Percentiles rank a stretch among this genome's conserved stretches.
These are phyloP conservation scores for Logfia minima DNA, from an alignment of 129 eudicot genomes.

Conservation along the genomic window DNA sequence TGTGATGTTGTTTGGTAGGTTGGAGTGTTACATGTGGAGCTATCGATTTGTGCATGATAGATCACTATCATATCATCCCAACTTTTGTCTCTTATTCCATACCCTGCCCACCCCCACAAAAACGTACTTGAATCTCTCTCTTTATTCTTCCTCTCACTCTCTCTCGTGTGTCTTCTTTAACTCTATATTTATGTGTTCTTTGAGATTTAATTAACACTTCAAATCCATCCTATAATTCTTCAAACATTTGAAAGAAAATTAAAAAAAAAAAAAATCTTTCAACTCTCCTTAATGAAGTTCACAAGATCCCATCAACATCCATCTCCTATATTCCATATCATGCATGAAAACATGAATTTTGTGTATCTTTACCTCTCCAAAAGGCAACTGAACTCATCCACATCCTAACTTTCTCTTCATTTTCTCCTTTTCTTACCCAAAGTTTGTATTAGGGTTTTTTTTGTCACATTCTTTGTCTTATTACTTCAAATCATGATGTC, in stretches of 20 bases:
- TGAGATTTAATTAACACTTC: neutral
- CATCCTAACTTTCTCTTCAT: slow-evolving; percentile 19
- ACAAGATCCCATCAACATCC: slow-evolving; percentile 65
- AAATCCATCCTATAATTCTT: slow-evolving; percentile 25
- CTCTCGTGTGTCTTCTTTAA: neutral
- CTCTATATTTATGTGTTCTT: neutral
- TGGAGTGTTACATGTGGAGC: slow-evolving; percentile 34
- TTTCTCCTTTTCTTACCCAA: slow-evolving; percentile 7
- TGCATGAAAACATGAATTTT: slow-evolving; percentile 67
- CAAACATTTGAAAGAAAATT: neutral
- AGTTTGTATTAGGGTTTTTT: slow-evolving; percentile 24
- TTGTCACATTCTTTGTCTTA: neutral
- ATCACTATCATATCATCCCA: slow-evolving; percentile 40
- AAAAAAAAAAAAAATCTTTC: neutral
- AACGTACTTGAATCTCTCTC: slow-evolving; percentile 24
- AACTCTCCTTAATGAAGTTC: slow-evolving; percentile 56
- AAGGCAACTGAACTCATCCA: slow-evolving; percentile 48
- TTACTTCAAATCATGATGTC: slow-evolving; percentile 40
- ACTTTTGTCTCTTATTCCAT: slow-evolving; percentile 25
- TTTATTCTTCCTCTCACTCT: neutral
- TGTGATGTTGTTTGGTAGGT: slow-evolving; percentile 32
- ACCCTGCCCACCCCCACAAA: slow-evolving; percentile 6
- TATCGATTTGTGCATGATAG: slow-evolving; percentile 38
- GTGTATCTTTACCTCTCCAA: slow-evolving; percentile 49
- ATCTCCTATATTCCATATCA: slow-evolving; percentile 39